Evolutionary conservation across 2,329 filamentous ascomycete species (phyloP), one percentile per base, ranked within the genome.

Genomic region (Cladosporium sp.): DNA sequence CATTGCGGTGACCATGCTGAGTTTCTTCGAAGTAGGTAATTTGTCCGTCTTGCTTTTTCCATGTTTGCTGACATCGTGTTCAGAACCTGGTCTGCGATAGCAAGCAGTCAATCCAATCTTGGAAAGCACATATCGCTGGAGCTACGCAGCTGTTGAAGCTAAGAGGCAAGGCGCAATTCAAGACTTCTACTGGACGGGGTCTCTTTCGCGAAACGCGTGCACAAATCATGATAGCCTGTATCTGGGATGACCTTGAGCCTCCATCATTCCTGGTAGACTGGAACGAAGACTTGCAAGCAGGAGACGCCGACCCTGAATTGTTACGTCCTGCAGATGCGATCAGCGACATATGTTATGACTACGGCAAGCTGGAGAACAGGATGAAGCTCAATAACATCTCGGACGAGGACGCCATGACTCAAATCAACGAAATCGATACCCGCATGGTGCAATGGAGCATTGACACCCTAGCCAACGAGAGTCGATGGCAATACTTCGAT

Each of bases 61-160:
- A 8, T 30, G 18, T 3, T 14, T 56, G 53, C 53, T 64, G 39
- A 64, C 53, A 10, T 14, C 8, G 3, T 18, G 48, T 14, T 23
- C 25, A 65, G 68, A 75, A 73, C 39, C 66, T 76, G n/a, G 70
- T 70, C 13, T 75, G 74, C 67, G 72, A 75, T 57, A 70, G 69
- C 26, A 63, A 67, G 34, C 68, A 73, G 43, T 74, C 72, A 21
- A 72, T 76, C 51, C 65, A 74, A 26, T 75, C 76, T 7, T 79
- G 76, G 77, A 78, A 77, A 71, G 76, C 76, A 32, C 77, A 79
- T 65, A 76, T 78, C 46, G 71, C 70, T 30, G 77, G 76, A 28
- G 74, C 76, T 14, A 71, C 75, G 26, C 73, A 77, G 36, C 68
- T 79, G 11, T 68, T 78, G 25, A 73, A 73, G 59, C 18, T 77